Evolutionary conservation across 495 filamentous ascomycete genomes (phyloP), one percentile per base, ranked within the genome.

Genomic region (Pyrenopolyporus hunteri): DNA sequence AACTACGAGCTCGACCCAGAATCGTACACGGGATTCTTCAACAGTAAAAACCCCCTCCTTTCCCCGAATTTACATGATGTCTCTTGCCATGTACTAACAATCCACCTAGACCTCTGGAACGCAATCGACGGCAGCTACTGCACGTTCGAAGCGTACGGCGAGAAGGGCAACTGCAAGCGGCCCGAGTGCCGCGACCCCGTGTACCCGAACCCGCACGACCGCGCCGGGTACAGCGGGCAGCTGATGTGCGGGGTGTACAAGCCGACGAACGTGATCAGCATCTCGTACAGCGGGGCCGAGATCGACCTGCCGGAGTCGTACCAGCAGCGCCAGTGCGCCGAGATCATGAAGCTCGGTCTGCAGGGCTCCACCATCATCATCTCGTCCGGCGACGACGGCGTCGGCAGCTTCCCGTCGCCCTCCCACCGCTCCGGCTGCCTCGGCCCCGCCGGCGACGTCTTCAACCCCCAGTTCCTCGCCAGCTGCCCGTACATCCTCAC

Each of bases 121-220:
- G 83, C 83, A n/a, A 82, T 87, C 35, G 85, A 87, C 56, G 85
- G 83, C n/a, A 82, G 81, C 26, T 86, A 86, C 66, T 87, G 79
- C 73, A 43, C 77, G 6, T 80, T 75, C 17, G 76, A 80, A n/a
- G 82, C 68, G 0, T 73, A 46, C 52, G 65, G 59, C n/a, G 62
- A 70, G 20, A 48, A 33, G 2, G 70, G 70, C n/a, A 73, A 73
- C 40, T 73, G 70, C 63, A 45, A 43, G 51, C 60, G 69, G 0
- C 53, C 51, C 43, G 63, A 63, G 28, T 68, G 59, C 47, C 71
- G 77, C 33, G 85, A 86, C 57, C 79, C 82, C 0, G 62, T 72
- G 6, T 89, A 88, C 57, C 84, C 85, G 4, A 77, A 86, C 69
- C 73, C 77, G 1, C 69, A 76, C 47, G 60, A 62, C 43, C 39